Base-by-base conservation (phyloP, 2,329 filamentous ascomycete species). In the Ophiocordyceps robertsii region DNA sequence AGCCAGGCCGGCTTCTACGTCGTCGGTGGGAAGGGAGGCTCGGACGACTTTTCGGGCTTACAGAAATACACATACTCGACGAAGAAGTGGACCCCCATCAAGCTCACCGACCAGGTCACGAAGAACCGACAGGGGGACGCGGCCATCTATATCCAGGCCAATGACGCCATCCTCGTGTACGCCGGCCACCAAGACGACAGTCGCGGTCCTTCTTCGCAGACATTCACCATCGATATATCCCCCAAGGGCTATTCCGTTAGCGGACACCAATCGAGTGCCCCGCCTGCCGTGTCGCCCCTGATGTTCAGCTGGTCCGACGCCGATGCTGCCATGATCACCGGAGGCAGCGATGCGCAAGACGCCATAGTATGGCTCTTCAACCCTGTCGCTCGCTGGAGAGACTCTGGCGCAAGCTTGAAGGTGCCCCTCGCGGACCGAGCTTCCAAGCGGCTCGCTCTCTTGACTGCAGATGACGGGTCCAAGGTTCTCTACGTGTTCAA, bases 401-500 rank as follows among this genome's bases (percentile, higher is more conserved):
- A 81, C 50, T 76, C 85, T 8, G 76, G 78, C 7, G 73, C 77
- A 3, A 73, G 72, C 4, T 65, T 95, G 21, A 68, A 73, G 0
- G 60, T 70, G 13, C 75, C 78, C 1, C 60, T 88, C 17, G 60
- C 77, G 53, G 72, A 75, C 43, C 69, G 70, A 3, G 65, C 70
- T 2, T 68, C 59, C 1, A 57, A 80, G 39, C 75, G 81, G 54
- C 77, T 75, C 24, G 69, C 77, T 0, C 54, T 95, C 4, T 63
- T 93, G n/a, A 66, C 68, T 12, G 84, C 82, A 19, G 72, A 77
- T 36, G 86, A 95, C 57, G 79, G 74, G 27, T 89, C 83, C 60
- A 89, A 85, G 56, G 77, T 81, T 33, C 66, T 96, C 16, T 78
- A 88, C 51, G 77, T 80, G 11, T 95, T 92, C 52, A 79, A 95